Evolutionary conservation across 2,329 filamentous ascomycete species (phyloP), one percentile per base, ranked within the genome.

Genomic region (Beauveria caledonica): DNA sequence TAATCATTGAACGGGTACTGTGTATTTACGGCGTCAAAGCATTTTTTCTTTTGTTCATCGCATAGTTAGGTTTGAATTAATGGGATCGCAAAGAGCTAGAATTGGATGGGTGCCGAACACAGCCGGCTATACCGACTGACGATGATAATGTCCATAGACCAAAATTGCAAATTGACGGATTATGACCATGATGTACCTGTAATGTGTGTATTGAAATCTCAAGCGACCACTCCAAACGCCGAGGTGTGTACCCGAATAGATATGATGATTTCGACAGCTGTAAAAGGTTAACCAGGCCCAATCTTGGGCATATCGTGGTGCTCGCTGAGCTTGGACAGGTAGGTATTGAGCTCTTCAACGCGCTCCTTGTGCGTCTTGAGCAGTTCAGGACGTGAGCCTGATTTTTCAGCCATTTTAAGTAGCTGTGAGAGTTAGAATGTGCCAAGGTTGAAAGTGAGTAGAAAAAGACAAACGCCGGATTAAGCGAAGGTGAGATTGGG

Each of bases 341-440:
- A 97, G 64, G 89, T 90, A 72, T 99, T 99, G 67, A 97, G 78
- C 72, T 97, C 92, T 73, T 97, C 92, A 48, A 99, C 93, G 11
- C 91, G 86, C 77, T 99, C 90, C 73, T 97, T 97, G 74, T 99
- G 94, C 33, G 92, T 96, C 80, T 97, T 97, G 66, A 93, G 84
- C 17, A 95, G 87, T 71, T 97, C 92, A 15, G 88, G 85, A 52
- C 79, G 74, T 8, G 78, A 72, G 7, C 75, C 75, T 2, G 79
- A 78, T 3, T 78, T 76, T 70, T 89, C 86, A 49, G 95, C 77
- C 63, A 91, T 80, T 68, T 96, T 88, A 67, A 94, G 85, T 68
- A 97, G 78, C 90, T 94, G 66, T 63, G 61, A 7, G 48, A 19
- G 13, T 59, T 46, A 59, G 57, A 17, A 51, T 25, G 5, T 46